A percentile compares a stretch with the other conserved stretches of the same genome.
Evolutionary conservation across 352 stramenopile species (phyloP).

Genomic region (Pythium rishiriense): DNA sequence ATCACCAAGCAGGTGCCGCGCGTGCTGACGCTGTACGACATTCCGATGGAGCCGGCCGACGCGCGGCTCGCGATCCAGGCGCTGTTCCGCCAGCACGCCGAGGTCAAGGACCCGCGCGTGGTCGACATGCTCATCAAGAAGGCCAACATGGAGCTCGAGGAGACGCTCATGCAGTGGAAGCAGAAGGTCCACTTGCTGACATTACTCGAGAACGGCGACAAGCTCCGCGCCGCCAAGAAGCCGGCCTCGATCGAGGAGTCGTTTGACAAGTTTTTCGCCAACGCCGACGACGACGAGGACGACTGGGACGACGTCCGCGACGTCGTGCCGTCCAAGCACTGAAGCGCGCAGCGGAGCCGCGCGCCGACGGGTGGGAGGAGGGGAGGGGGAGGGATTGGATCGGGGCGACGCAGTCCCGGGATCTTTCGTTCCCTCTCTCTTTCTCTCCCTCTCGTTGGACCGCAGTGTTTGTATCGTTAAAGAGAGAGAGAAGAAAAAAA

Average conservation of each 20-base stretch:
- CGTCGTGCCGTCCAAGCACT: constrained; percentile 35
- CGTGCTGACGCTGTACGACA: constrained; percentile 97
- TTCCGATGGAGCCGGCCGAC: constrained; percentile 92
- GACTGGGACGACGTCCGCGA: constrained; percentile 59
- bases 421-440: background rate
- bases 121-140: constrained; percentile 96
- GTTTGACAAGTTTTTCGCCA: constrained; percentile 83
- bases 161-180: constrained; percentile 98
- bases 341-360: constrained; percentile 1
- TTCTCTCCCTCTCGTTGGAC: background rate
- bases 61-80: constrained; percentile 89
- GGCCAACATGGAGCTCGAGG: constrained; percentile 98
- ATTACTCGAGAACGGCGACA: constrained; percentile 67
- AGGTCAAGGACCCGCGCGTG: constrained; percentile 94
- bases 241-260: constrained; percentile 51
- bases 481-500: no score
- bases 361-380: background rate
- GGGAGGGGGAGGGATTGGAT: background rate
- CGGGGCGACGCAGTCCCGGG: no score
- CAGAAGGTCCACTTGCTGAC: constrained; percentile 95
- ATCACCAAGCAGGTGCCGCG: constrained; percentile 93
- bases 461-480: constrained; percentile 10
- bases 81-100: constrained; percentile 94
- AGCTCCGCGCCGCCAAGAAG: constrained; percentile 55
- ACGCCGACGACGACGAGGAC: constrained; percentile 71